Conservation (phyloP, 2,329 filamentous ascomycete genomes). For the Amylocarpus encephaloides region DNA sequence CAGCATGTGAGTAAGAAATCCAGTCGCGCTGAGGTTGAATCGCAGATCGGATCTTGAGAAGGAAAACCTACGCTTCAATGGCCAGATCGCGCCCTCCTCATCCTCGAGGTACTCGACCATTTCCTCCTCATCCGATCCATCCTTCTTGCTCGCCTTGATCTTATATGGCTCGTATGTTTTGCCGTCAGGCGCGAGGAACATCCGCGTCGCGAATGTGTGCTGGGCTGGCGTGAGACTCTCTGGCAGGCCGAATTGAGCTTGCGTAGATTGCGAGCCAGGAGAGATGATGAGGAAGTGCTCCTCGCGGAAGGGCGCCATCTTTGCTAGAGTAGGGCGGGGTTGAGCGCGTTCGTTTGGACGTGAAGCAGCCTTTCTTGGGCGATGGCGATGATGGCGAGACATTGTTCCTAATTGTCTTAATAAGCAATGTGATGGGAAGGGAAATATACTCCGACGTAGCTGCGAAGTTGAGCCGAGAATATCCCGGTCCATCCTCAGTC, state of each 20-base stretch:
- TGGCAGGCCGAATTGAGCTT: conserved; percentile 31
- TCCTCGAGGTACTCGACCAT: conserved; percentile 87
- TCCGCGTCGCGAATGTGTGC: conserved; percentile 81
- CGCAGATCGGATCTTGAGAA: background rate
- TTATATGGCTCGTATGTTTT: conserved; percentile 78
- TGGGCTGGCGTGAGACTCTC: conserved; percentile 70
- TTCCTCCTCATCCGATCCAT: conserved; percentile 44
- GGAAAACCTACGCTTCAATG: conserved; percentile 51
- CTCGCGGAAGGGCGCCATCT: conserved; percentile 30
- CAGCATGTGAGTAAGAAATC: conserved; percentile 7
- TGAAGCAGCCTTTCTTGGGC: too few relatives aligned
- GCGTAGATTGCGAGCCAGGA: conserved; percentile 35
- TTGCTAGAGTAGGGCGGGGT: background rate
- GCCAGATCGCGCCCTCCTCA: conserved; percentile 84
- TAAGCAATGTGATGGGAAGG: too few relatives aligned
- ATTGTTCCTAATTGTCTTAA: too few relatives aligned
- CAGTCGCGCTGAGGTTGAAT: background rate
- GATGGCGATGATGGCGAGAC: too few relatives aligned
- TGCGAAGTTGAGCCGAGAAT: too few relatives aligned
- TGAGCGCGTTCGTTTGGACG: background rate
- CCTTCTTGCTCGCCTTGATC: conserved; percentile 60
- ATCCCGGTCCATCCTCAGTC: too few relatives aligned
- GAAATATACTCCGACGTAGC: too few relatives aligned
- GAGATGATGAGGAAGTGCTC: conserved; percentile 38
- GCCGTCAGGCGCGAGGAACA: conserved; percentile 75